Base-by-base conservation (phyloP, 2,329 filamentous ascomycete species). In the Aspergillus arachidicola region DNA sequence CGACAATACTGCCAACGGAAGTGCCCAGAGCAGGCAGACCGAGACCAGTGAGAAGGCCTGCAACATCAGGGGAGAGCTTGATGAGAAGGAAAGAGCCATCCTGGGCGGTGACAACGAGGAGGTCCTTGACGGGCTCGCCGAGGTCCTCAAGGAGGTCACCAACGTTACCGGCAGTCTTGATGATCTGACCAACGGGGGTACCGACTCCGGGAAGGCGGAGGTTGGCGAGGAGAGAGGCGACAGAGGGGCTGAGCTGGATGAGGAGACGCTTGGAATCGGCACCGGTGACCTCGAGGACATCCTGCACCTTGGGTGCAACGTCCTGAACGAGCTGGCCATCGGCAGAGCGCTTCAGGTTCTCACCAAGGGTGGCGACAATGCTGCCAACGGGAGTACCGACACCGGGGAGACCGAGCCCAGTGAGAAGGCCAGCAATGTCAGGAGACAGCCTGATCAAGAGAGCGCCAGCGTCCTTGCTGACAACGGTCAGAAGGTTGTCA, bases 381-480 rank as follows among this genome's bases (percentile, higher is more conserved):
- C 63, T 58, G 41, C 73, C 74, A 38, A 76, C 68, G 58, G 74
- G 73, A 51, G 66, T 53, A 53, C 71, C 72, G 38, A 76, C 60
- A 56, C 51, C 54, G 57, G 74, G 70, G 55, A 75, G 74, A 53
- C 73, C 69, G 21, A 76, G 71, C 28, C 72, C 69, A 23, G 69
- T 68, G 23, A 76, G 62, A 51, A 75, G 70, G 53, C 64, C 68
- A 50, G 69, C 63, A 26, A 76, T 68, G 30, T 67, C 63, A 43
- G 72, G 64, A 65, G 71, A 70, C 57, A 76, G 74, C 58, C 68
- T 57, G 58, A 76, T 69, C 56, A 76, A 71, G 45, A 77, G 72
- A 65, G 67, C 69, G 61, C 68, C 65, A 16, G 62, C 69, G 43
- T 76, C 73, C 64, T 72, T 64, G 43, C 71, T 69, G 57, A 74